These are phyloP conservation scores for Aphanomyces cochlioides DNA, from an alignment of 352 stramenopile genomes.

Conservation along the genomic window DNA sequence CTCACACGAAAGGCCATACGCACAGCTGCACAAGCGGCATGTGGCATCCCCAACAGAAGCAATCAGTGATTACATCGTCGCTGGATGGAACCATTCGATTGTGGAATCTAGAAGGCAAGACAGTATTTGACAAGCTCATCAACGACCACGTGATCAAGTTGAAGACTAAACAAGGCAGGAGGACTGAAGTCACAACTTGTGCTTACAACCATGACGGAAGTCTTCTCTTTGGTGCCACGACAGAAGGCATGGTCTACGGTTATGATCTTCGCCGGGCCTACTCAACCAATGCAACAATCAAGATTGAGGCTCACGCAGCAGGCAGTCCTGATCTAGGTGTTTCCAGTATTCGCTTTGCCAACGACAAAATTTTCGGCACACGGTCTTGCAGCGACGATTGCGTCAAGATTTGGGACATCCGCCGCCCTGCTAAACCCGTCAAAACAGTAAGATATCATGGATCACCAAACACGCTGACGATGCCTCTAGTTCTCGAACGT, in stretches of 20 bases:
- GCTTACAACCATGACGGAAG: constrained; percentile 60
- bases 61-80: constrained; percentile 78
- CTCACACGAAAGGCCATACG: constrained; percentile 77
- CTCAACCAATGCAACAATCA: constrained; percentile 38
- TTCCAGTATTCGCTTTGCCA: constrained; percentile 69
- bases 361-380: constrained; percentile 60
- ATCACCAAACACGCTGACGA: constrained; percentile 38
- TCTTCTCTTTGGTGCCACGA: constrained; percentile 60
- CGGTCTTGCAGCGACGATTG: constrained; percentile 72
- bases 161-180: constrained; percentile 70
- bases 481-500: constrained; percentile 36
- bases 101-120: constrained; percentile 67
- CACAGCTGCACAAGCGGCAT: constrained; percentile 60
- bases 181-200: constrained; percentile 69
- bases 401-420: constrained; percentile 80
- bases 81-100: constrained; percentile 75
- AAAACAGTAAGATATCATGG: constrained; percentile 45
- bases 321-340: constrained; percentile 65
- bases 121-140: constrained; percentile 68
- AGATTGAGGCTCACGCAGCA: constrained; percentile 66
- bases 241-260: constrained; percentile 75
- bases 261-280: constrained; percentile 57
- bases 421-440: constrained; percentile 51
- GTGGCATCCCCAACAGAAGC: constrained; percentile 63
- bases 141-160: constrained; percentile 81